These are phyloP conservation scores for Periglandula ipomoeae DNA, from an alignment of 2,329 filamentous ascomycete genomes.

Conservation along the genomic window DNA sequence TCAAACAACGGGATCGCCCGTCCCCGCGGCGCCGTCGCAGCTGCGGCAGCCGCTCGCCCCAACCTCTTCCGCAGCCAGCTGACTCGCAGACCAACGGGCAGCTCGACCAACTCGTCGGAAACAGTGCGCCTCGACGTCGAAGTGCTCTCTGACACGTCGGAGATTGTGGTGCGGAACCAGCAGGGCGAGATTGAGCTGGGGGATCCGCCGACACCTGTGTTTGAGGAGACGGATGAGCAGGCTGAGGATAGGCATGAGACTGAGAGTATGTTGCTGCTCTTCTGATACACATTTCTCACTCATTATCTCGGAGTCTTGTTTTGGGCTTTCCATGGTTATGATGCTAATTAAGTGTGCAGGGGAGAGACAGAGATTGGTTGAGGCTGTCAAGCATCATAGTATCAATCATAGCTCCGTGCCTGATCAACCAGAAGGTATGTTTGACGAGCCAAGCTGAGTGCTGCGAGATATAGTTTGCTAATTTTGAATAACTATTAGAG, in stretches of 20 bases:
- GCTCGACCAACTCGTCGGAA: slow-evolving; percentile 30
- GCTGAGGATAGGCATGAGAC: slow-evolving; percentile 49
- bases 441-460: too few species aligned
- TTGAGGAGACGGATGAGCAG: slow-evolving; percentile 46
- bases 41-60: slow-evolving; percentile 7
- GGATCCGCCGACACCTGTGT: slow-evolving; percentile 42
- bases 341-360: slow-evolving; percentile 30
- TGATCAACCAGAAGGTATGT: slow-evolving; percentile 56
- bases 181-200: slow-evolving; percentile 55
- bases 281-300: too few species aligned
- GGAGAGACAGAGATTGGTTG: slow-evolving; percentile 50
- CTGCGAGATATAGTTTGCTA: not conserved
- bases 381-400: slow-evolving; percentile 53
- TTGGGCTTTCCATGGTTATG: too few species aligned
- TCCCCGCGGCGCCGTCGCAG: slow-evolving; percentile 1
- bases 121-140: slow-evolving; percentile 40
- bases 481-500: slow-evolving; percentile 36
- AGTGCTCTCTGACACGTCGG: slow-evolving; percentile 34
- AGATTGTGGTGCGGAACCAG: slow-evolving; percentile 54
- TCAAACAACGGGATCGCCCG: slow-evolving; percentile 1
- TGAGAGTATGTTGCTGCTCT: slow-evolving; percentile 34
- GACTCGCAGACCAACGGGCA: slow-evolving; percentile 44
- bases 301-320: too few species aligned
- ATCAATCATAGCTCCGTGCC: slow-evolving; percentile 44
- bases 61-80: slow-evolving; percentile 54